phyloP scores from a whole-genome alignment of 1,139 yeast genomes.

The Yamadazyma diospyri region DNA sequence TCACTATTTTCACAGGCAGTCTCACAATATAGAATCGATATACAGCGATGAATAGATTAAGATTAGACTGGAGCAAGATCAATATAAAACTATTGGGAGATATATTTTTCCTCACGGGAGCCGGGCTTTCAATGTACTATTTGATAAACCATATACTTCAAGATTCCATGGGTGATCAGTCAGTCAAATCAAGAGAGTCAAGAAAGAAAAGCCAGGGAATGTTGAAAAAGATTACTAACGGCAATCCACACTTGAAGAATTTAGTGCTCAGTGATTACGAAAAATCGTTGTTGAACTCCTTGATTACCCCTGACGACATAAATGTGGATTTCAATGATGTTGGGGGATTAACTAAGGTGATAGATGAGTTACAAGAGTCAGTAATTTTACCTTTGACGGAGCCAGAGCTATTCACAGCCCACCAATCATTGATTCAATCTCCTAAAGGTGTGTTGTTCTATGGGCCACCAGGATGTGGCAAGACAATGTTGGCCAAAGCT shows the following conservation, averaged over 20 bases:
- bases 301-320: constrained; percentile 82
- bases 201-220: constrained; percentile 66
- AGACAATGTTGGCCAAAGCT: constrained; percentile 96
- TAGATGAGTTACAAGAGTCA: constrained; percentile 82
- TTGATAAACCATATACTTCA: constrained; percentile 56
- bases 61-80: constrained; percentile 38
- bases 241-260: constrained; percentile 56
- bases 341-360: constrained; percentile 81
- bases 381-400: constrained; percentile 84
- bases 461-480: constrained; percentile 99
- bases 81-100: constrained; percentile 61
- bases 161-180: constrained; percentile 49
- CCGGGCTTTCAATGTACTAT: constrained; percentile 78
- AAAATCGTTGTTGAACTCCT: constrained; percentile 66
- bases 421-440: constrained; percentile 69
- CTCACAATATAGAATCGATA: background rate
- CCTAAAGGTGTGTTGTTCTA: constrained; percentile 92
- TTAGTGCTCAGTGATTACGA: constrained; percentile 74
- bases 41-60: constrained; percentile 28
- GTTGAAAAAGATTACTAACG: constrained; percentile 52
- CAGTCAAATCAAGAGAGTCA: constrained; percentile 58
- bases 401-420: constrained; percentile 61
- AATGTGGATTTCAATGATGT: constrained; percentile 71
- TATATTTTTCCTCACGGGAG: constrained; percentile 71
- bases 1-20: background rate